Conservation (phyloP, 73 alveolate species). For the Blepharisma stoltei region DNA sequence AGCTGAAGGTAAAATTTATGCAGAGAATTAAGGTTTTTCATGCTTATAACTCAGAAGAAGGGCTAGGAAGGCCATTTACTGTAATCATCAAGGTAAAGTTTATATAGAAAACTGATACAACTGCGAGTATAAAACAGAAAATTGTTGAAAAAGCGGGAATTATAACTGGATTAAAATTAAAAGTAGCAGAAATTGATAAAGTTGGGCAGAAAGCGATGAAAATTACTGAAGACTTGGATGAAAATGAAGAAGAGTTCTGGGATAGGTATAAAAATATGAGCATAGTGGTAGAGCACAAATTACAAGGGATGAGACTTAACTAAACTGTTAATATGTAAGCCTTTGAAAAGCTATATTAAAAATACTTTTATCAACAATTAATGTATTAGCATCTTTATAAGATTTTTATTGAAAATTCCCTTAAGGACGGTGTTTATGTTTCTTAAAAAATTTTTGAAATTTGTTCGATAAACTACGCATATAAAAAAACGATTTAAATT, state of each 20-base stretch:
- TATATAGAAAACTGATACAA: background rate
- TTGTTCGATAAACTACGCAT: too few species aligned
- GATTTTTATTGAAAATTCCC: too few species aligned
- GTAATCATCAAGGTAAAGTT: background rate
- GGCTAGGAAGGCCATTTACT: background rate
- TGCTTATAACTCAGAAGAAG: background rate
- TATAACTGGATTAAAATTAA: background rate
- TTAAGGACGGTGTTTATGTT: too few species aligned
- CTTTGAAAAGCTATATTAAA: too few species aligned
- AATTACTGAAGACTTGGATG: background rate
- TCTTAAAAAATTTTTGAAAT: too few species aligned
- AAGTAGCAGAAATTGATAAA: slow-evolving; percentile 1
- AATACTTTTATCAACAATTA: too few species aligned
- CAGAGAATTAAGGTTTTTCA: background rate
- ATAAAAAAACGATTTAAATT: too few species aligned
- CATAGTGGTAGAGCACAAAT: slow-evolving; percentile 9
- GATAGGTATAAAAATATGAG: background rate
- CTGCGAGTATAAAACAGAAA: background rate
- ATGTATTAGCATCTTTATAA: too few species aligned
- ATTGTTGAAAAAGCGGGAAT: background rate
- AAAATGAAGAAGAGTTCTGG: background rate
- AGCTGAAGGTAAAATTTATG: background rate
- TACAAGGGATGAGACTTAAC: slow-evolving; percentile 9
- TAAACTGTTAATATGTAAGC: background rate
- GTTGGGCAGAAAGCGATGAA: background rate